Base-by-base conservation (phyloP, 1,139 yeast genomes). In the Protomyces inundatus region DNA sequence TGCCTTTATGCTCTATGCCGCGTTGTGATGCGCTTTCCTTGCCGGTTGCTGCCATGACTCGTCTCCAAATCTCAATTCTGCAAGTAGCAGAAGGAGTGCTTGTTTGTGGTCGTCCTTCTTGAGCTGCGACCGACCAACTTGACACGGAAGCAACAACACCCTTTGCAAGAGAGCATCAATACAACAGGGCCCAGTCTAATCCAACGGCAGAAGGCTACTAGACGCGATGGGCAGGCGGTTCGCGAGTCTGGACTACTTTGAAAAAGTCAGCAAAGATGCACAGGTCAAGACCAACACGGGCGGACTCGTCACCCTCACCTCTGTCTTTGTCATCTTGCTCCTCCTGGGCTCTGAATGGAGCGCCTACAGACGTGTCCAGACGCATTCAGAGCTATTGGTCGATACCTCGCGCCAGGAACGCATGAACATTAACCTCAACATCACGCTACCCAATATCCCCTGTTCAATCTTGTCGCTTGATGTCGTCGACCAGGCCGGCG, bases 241-340 rank as follows among this genome's bases (percentile, higher is more conserved):
- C 35, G 64, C 62, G 23, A 50, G 57, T n/a, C 79, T 88, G 67
- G 98, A 93, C 75, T 97, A 96, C 10, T 93, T 93, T 75, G 85
- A 96, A 40, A 91, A 90, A 76, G 90, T 98, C 5, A 91, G 89
- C 54, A 98, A 91, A 71, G 98, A 93, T 74, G 96, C 96, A 4
- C 82, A 89, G 65, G 84, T 93, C 67, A 84, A 88, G 69, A 93
- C 98, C 2, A 81, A 91, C 3, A 81, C 93, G 5, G 98, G 98
- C 61, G 98, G 97, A 1, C 72, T 90, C 48, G 88, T 93, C 70
- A 90, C 98, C 6, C 73, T 93, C 57, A 76, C 84, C 4, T 87
- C 97, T 71, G 73, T 85, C 1, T 63, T 84, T 16, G 80, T 88
- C 5, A 86, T 90, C 36, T 66, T 86, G 35, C 70, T 87, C 65